Conservation (phyloP, 1,284 basidiomycete species). For the Laetiporus sulphureus region DNA sequence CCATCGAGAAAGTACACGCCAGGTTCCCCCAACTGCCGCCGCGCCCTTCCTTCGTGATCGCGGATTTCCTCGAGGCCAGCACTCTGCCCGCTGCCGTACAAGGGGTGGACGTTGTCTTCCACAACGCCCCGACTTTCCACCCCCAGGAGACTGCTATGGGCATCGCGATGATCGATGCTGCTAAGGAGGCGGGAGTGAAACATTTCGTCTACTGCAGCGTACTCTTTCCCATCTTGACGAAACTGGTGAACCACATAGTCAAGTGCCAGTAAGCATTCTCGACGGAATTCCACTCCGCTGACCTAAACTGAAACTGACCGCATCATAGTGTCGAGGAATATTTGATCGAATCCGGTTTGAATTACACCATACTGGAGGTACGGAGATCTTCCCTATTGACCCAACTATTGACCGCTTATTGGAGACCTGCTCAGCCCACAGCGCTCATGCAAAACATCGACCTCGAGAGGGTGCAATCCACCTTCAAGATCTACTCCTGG, state of each 20-base stretch:
- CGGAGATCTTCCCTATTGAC: no score
- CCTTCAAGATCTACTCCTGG: no score
- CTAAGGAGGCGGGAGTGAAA: slow-evolving; percentile 27
- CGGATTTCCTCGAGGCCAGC: slow-evolving; percentile 23
- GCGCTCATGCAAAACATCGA: no score
- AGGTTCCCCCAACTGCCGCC: slow-evolving; percentile 15
- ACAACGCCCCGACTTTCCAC: slow-evolving; percentile 25
- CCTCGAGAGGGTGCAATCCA: no score
- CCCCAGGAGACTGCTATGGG: slow-evolving; percentile 28
- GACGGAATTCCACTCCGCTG: no score
- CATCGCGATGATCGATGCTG: slow-evolving; percentile 31
- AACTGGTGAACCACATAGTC: slow-evolving; percentile 27
- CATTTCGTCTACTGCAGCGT: slow-evolving; percentile 34
- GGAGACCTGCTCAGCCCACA: no score
- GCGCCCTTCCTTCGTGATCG: slow-evolving; percentile 20
- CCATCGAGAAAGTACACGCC: slow-evolving; percentile 14
- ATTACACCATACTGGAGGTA: no score
- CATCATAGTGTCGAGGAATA: no score
- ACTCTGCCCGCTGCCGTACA: slow-evolving; percentile 21
- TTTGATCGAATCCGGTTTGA: no score
- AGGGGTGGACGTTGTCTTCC: slow-evolving; percentile 23
- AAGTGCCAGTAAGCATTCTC: slow-evolving; percentile 17
- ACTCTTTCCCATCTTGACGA: slow-evolving; percentile 24
- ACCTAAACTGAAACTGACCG: no score
- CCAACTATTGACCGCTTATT: no score